phyloP scores from a whole-genome alignment of 768 basidiomycete genomes.

The Podaxis pistillaris region DNA sequence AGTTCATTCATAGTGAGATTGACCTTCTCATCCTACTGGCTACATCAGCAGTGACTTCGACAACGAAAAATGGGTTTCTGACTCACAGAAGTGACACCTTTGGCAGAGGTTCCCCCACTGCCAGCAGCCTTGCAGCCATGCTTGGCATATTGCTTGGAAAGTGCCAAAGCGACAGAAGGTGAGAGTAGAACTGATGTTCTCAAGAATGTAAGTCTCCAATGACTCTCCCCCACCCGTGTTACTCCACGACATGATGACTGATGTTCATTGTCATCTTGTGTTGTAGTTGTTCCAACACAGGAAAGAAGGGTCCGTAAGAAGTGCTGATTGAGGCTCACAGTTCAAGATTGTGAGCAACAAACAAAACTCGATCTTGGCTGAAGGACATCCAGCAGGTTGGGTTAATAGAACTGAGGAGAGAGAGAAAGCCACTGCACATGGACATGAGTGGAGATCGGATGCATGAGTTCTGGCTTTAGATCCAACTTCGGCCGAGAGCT shows the following conservation, averaged over 20 bases:
- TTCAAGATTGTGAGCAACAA: conserved; percentile 81
- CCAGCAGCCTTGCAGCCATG: no score
- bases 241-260: background rate
- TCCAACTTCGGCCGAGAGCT: background rate
- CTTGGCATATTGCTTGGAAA: conserved; percentile 38
- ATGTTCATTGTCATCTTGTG: conserved; percentile 4
- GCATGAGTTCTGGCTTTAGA: background rate
- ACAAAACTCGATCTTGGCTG: conserved; percentile 64
- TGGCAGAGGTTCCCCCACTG: no score
- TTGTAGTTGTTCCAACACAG: conserved; percentile 57
- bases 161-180: conserved; percentile 42
- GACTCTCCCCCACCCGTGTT: background rate
- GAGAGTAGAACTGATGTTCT: conserved; percentile 46
- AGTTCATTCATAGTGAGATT: no score
- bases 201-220: conserved; percentile 46
- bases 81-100: no score
- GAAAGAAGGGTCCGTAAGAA: conserved; percentile 35
- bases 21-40: no score
- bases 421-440: conserved; percentile 26
- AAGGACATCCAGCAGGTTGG: conserved; percentile 72
- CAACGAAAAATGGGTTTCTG: no score
- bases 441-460: conserved; percentile 7
- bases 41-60: no score
- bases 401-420: conserved; percentile 54
- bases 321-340: conserved; percentile 41